Conservation (phyloP, 805 yeast genomes). For the Metschnikowia bowlesiae region DNA sequence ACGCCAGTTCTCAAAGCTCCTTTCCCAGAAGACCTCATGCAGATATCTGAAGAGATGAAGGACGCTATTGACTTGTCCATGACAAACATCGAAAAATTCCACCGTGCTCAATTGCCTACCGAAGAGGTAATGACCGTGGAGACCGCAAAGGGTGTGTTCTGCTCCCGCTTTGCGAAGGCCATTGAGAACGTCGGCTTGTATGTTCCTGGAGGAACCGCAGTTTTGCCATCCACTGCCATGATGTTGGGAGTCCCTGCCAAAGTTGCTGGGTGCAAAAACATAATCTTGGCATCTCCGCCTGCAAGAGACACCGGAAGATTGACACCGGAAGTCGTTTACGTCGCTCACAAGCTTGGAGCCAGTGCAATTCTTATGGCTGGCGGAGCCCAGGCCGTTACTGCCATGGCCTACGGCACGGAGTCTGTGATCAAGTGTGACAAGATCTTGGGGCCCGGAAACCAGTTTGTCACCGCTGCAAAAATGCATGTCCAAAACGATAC, state of each 20-base stretch:
- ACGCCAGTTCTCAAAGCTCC: conserved; percentile 85
- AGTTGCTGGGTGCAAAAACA: conserved; percentile 95
- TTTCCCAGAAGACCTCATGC: conserved; percentile 72
- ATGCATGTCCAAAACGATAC: conserved; percentile 96
- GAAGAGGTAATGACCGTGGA: conserved; percentile 73
- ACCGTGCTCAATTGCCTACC: conserved; percentile 80
- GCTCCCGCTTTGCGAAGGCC: conserved; percentile 93
- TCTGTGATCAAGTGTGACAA: conserved; percentile 90
- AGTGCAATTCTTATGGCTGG: conserved; percentile 89
- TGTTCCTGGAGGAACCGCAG: conserved; percentile 99
- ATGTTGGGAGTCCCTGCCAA: conserved; percentile 98
- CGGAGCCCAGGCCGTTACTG: conserved; percentile 99
- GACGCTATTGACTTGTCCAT: conserved; percentile 86
- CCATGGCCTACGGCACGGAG: conserved; percentile 98
- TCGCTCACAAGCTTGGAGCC: conserved; percentile 95
- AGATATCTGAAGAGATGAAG: conserved; percentile 67
- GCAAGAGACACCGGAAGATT: conserved; percentile 80
- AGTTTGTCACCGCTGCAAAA: conserved; percentile 98
- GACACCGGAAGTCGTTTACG: conserved; percentile 96
- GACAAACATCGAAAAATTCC: conserved; percentile 86
- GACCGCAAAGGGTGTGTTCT: conserved; percentile 88
- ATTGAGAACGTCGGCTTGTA: conserved; percentile 93
- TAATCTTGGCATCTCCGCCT: conserved; percentile 93
- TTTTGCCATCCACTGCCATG: conserved; percentile 93
- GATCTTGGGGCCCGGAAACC: conserved; percentile 98